Percentiles rank a stretch among this genome's conserved stretches.
Conservation (phyloP, 2,329 filamentous ascomycete genomes). For the Blumeria hordei region DNA sequence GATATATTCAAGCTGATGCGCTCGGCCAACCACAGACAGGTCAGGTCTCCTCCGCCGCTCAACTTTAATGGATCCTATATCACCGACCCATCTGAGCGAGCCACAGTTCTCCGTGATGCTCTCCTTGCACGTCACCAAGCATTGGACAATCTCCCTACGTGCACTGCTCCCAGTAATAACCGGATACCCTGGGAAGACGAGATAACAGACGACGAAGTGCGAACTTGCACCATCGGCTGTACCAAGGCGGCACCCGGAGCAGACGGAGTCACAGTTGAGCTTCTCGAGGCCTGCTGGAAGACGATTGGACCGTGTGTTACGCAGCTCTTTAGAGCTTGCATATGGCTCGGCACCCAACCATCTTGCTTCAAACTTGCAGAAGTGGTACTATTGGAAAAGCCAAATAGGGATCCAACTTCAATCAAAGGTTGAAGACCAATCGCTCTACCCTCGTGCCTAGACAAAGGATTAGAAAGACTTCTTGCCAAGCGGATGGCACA, state of each 20-base stretch:
- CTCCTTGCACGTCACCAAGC: background rate
- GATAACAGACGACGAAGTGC: background rate
- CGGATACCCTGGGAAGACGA: background rate
- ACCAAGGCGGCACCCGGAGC: background rate
- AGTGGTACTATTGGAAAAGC: too few species aligned
- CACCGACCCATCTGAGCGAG: background rate
- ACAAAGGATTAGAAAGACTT: too few species aligned
- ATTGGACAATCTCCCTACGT: background rate
- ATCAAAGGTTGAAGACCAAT: too few species aligned
- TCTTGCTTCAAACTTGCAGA: background rate
- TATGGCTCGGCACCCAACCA: background rate
- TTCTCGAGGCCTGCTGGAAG: background rate
- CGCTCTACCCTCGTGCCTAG: too few species aligned
- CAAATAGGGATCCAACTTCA: too few species aligned
- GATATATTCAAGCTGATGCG: background rate
- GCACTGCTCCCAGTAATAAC: background rate
- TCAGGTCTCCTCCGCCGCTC: background rate
- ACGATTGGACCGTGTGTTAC: background rate
- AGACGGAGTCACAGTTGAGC: background rate
- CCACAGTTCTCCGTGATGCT: background rate
- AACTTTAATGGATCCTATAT: background rate
- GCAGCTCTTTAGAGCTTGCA: background rate
- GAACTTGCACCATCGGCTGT: background rate
- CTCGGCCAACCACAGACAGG: background rate
- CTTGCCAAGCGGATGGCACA: too few species aligned